Evolutionary conservation across 208 protist genomes (phyloP), one percentile per base, ranked within the genome.

Genomic region (Acanthamoeba castellanii): DNA sequence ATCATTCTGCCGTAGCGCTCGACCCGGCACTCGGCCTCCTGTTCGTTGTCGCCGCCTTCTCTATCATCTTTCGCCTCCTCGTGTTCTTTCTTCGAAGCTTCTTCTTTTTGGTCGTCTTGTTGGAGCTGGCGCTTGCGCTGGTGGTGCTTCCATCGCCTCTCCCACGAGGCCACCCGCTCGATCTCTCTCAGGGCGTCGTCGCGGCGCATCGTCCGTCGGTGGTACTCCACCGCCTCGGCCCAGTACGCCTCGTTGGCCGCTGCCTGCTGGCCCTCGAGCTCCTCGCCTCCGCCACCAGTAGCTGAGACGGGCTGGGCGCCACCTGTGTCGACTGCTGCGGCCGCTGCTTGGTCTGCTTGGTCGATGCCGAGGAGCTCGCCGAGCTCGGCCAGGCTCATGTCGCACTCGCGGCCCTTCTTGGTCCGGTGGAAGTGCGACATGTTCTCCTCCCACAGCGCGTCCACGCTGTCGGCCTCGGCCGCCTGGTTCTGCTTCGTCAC

Each of bases 371-470:
- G 82, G 50, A 89, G 82, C 82, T 89, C 82, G 14, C 70, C 70
- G 30, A 89, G 42, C 34, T 89, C 45, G 47, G 27, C 52, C 82
- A 89, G 55, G 55, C 52, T 68, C 82, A 89, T 89, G 14, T 6
- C 52, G 82, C 82, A 89, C 52, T 89, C 45, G 30, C 82, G 47
- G 27, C 82, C 82, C 34, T 64, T 27, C 82, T 66, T 89, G 47
- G 45, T 42, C 55, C 34, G 25, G 52, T 89, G 82, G 82, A 89
- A 89, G 50, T 89, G 82, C 20, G 20, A 30, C 52, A 89, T 37
- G 34, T 66, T 89, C 55, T 89, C 82, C 18, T 55, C 82, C 82
- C 82, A 89, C 42, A 89, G 52, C 8, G 7, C 50, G 27, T 61
- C 50, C 2, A 20, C 82, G 37, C 59, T 32, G 82, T 89, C 59